Evolutionary conservation across 2,329 filamentous ascomycete genomes (phyloP), one percentile per base, ranked within the genome.

Genomic region (Colletotrichum australisinense): DNA sequence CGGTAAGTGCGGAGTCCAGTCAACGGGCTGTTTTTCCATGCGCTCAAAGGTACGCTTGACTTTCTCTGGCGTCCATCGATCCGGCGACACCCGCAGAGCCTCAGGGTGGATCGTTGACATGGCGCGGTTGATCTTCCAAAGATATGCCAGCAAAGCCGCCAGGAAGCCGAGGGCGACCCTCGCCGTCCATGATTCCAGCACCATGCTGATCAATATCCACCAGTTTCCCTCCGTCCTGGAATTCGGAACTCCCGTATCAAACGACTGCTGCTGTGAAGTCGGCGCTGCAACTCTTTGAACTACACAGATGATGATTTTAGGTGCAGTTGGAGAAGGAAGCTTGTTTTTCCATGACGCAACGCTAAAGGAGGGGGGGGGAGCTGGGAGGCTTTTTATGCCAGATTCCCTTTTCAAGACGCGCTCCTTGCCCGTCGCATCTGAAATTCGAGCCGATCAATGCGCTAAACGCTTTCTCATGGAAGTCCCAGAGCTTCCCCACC

Each of bases 1-100:
- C 4, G 86, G 86, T 22, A 86, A 74, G 49, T 81, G 79, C 35
- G 80, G 78, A 7, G 75, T 76, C 72, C 83, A 86, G 67, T 85
- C 80, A 24, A 85, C 77, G 1, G 84, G 84, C 3, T 79, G 75
- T n/a, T 79, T 77, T 66, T 82, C 76, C 22, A 85, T 66, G 46
- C 78, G 78, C 53, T 80, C 76, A 68, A 83, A 84, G 2, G 81
- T 82, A 32, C 78, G 76, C 58, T 76, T 78, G n/a, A 86, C 75
- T 56, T 81, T 75, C 9, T 83, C 76, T 4, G 76, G 77, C 24
- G 82, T 84, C 84, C 83, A 87, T 22, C 78, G 79, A 42, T 77
- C 74, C 58, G 79, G 80, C 67, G 77, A 78, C 46, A 79, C 76
- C 72, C 80, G 78, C 35, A 74, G 78, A 58, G 80, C 80, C 69